Conservation (phyloP, 2,329 filamentous ascomycete species). For the Colletotrichum gigasporum region DNA sequence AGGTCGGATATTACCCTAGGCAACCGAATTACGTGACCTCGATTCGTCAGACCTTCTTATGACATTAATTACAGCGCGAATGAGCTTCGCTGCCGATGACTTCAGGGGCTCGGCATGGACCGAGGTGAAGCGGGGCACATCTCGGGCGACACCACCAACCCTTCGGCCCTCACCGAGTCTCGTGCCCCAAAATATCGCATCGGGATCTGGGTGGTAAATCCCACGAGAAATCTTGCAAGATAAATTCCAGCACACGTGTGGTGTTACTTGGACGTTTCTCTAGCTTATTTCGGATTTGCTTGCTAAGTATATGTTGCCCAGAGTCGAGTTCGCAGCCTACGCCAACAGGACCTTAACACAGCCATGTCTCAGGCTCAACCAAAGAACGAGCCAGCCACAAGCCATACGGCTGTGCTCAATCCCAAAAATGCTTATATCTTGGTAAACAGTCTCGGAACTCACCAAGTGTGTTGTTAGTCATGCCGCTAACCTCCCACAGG, state of each 20-base stretch:
- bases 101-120: background rate
- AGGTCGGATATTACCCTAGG: background rate
- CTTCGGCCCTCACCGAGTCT: conserved; percentile 6
- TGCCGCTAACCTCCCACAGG: conserved; percentile 13
- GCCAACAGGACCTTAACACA: background rate
- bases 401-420: conserved; percentile 36
- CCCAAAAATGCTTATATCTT: conserved; percentile 36
- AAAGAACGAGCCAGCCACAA: conserved; percentile 22
- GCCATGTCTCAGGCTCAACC: conserved; percentile 10
- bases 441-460: conserved; percentile 4
- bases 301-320: background rate
- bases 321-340: background rate
- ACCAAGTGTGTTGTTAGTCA: background rate
- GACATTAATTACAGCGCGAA: background rate
- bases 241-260: background rate
- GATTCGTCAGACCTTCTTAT: background rate
- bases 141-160: background rate
- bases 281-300: background rate
- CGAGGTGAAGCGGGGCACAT: background rate
- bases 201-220: no score
- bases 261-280: background rate
- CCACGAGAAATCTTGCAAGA: background rate
- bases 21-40: no score
- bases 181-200: background rate
- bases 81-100: background rate